Evolutionary conservation across 192 early-diverging fungal species (phyloP), one percentile per base, ranked within the genome.

Genomic region (Coemansia sp.): DNA sequence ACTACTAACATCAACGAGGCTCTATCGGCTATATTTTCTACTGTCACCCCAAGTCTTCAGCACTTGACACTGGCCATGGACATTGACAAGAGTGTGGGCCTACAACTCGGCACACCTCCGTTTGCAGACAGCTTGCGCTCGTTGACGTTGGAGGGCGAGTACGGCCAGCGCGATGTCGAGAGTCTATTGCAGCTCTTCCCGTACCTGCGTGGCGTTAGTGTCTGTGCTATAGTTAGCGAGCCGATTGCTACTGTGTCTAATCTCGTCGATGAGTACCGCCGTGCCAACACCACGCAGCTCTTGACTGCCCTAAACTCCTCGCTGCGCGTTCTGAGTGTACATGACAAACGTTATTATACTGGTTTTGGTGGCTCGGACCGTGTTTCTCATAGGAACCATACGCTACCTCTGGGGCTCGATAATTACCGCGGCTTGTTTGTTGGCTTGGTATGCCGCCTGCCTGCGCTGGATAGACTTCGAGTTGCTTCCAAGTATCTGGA

Each of bases 31-130:
- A 20, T 62, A 2, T 29, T 61, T 20, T 10, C 44, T 18, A 67
- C 69, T 16, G 18, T 40, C 24, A 42, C 61, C 0, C 34, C 5
- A 8, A n/a, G 16, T 3, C 61, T 77, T 11, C 22, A 38, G 9
- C 52, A 22, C 34, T 27, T 71, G 38, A 20, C 65, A 33, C 65
- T 77, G 31, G 42, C 54, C 22, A 42, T 63, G 54, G 42, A 34
- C 34, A 31, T 52, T 15, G 27, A 5, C 13, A 55, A 46, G 40
- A 11, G 6, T 4, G 20, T 22, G 5, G 13, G 38, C 11, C 49
- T 33, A 13, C 18, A 6, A 12, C n/a, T 12, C 16, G 7, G 1
- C 18, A 3, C 9, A 0, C 51, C 51, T 54, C 27, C 52, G 18
- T 73, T 73, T 67, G 65, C 64, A 1, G 43, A 66, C 8, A 13